These are phyloP conservation scores for Echria macrotheca DNA, from an alignment of 495 filamentous ascomycete species.

Conservation along the genomic window DNA sequence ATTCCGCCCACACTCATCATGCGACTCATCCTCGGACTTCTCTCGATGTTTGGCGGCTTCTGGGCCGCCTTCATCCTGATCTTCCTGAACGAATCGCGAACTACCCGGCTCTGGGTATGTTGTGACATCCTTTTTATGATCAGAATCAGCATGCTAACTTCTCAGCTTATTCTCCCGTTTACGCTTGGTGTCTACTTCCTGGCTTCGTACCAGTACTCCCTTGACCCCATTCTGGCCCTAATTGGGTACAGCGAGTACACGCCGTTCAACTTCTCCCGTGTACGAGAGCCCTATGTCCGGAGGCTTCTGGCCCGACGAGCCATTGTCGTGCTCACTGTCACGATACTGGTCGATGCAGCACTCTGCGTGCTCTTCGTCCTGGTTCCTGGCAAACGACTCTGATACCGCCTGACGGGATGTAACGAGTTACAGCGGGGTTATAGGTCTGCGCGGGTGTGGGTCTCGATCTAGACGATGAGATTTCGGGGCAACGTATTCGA, in stretches of 20 bases:
- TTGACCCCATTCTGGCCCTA: conserved; percentile 90
- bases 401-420: too few relatives aligned
- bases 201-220: conserved; percentile 83
- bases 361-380: conserved; percentile 82
- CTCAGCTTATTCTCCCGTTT: conserved; percentile 86
- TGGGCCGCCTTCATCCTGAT: conserved; percentile 93
- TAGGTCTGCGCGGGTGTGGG: too few relatives aligned
- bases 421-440: too few relatives aligned
- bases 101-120: conserved; percentile 76
- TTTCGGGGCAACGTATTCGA: background rate
- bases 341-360: conserved; percentile 67
- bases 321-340: conserved; percentile 65
- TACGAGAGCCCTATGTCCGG: conserved; percentile 84
- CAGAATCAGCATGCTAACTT: conserved; percentile 18
- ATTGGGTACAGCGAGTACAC: conserved; percentile 90
- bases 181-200: conserved; percentile 83
- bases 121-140: background rate
- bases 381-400: conserved; percentile 85
- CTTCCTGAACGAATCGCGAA: conserved; percentile 71
- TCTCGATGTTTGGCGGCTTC: conserved; percentile 83
- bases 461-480: too few relatives aligned
- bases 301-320: conserved; percentile 77
- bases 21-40: conserved; percentile 76
- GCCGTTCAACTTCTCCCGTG: conserved; percentile 78
- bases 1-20: conserved; percentile 81